These are phyloP conservation scores for Nigrospora sphaerica DNA, from an alignment of 2,329 filamentous ascomycete genomes.

Conservation along the genomic window DNA sequence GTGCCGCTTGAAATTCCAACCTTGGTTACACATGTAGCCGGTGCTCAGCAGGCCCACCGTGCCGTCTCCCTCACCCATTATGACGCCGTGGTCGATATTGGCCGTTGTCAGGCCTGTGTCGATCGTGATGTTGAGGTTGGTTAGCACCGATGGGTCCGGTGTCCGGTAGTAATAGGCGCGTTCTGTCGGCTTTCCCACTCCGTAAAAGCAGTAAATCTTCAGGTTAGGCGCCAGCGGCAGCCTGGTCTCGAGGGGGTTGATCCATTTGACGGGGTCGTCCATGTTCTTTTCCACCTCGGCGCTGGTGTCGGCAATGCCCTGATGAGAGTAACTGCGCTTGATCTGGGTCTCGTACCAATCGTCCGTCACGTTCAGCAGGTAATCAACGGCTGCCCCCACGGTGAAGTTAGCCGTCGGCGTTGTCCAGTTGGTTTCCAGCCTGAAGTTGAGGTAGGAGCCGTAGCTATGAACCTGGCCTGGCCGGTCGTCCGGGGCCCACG, in stretches of 20 bases:
- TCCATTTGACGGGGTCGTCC: slow-evolving; percentile 74
- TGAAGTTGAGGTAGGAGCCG: slow-evolving; percentile 82
- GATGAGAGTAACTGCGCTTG: slow-evolving; percentile 68
- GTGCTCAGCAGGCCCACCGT: slow-evolving; percentile 88
- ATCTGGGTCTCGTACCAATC: slow-evolving; percentile 78
- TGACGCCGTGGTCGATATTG: slow-evolving; percentile 76
- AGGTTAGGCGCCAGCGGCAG: slow-evolving; percentile 80
- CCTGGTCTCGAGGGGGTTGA: slow-evolving; percentile 87
- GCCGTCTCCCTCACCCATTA: slow-evolving; percentile 92
- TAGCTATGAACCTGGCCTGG: slow-evolving; percentile 67
- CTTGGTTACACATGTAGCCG: slow-evolving; percentile 95
- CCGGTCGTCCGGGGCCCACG: slow-evolving; percentile 81
- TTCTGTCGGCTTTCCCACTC: slow-evolving; percentile 88
- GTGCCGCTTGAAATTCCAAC: slow-evolving; percentile 89
- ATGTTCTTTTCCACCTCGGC: slow-evolving; percentile 79
- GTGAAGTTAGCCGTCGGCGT: slow-evolving; percentile 71
- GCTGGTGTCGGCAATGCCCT: slow-evolving; percentile 70
- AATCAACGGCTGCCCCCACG: slow-evolving; percentile 67
- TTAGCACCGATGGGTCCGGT: slow-evolving; percentile 47
- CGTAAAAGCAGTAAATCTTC: slow-evolving; percentile 98
- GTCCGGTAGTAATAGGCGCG: slow-evolving; percentile 82
- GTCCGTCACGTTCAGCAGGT: slow-evolving; percentile 71
- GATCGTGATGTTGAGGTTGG: slow-evolving; percentile 66
- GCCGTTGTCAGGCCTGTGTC: slow-evolving; percentile 56
- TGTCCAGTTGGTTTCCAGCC: slow-evolving; percentile 54